Conservation (phyloP, 225 moss, liverwort and hornwort species). For the Anthoceros angustus region DNA sequence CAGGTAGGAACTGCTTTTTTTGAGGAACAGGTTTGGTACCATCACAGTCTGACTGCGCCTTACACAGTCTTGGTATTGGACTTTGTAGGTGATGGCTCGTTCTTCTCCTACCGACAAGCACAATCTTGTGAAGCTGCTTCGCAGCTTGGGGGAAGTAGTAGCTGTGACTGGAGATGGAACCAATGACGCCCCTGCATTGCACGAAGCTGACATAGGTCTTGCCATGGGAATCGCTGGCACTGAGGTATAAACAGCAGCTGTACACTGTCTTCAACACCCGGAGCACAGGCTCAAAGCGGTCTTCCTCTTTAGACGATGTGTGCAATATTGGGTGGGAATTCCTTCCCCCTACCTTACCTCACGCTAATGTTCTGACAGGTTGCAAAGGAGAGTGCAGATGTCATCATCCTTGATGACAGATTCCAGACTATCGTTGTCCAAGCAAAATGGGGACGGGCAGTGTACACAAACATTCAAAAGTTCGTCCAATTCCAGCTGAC, state of each 20-base stretch:
- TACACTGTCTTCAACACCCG: not conserved
- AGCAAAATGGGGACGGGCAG: conserved; percentile 98
- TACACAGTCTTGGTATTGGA: not conserved
- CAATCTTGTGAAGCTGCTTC: conserved; percentile 52
- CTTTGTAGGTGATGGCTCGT: conserved; percentile 71
- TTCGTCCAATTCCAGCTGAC: conserved; percentile 98
- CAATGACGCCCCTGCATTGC: conserved; percentile 94
- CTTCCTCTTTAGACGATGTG: not conserved
- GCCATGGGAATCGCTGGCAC: conserved; percentile 98
- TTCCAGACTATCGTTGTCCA: conserved; percentile 77
- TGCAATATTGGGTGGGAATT: not conserved
- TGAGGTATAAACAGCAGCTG: conserved; percentile 30
- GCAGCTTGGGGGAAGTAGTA: conserved; percentile 58
- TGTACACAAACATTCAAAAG: conserved; percentile 82
- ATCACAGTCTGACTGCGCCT: not conserved
- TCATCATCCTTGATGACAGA: conserved; percentile 76
- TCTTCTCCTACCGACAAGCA: conserved; percentile 81
- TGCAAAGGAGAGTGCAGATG: conserved; percentile 92
- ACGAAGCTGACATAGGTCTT: conserved; percentile 88
- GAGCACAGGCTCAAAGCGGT: not conserved
- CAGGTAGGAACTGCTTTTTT: conserved; percentile 28
- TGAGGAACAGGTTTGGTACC: not conserved
- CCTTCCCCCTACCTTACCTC: not conserved
- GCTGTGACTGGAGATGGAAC: conserved; percentile 97
- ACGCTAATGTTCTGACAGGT: conserved; percentile 31